Base-by-base conservation (phyloP, 495 filamentous ascomycete species). In the Trichocladium uniseriatum region DNA sequence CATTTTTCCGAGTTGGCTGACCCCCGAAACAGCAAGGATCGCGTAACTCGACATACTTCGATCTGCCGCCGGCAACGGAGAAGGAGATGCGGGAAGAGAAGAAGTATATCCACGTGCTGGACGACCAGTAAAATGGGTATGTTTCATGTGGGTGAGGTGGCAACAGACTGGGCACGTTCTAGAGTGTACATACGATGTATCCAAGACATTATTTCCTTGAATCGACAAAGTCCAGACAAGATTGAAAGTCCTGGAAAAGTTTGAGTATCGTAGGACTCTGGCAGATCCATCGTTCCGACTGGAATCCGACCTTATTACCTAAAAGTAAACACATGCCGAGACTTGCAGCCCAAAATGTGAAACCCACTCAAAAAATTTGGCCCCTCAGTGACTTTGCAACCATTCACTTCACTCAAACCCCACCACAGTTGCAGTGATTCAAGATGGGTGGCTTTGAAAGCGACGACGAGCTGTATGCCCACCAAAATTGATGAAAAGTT, bases 31-130 rank as follows among this genome's bases (percentile, higher is more conserved):
- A 92, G 87, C 80, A 89, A 81, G 80, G 79, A 63, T 94, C 87
- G 73, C 83, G 90, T 61, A 87, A 82, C 62, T 73, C 81, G 14
- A 72, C 80, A 45, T 89, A 80, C 77, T 96, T 90, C 71, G 90
- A 97, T 63, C 75, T 96, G 54, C 94, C 92, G 16, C 91, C 94
- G 29, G 80, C 87, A 59, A 95, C 91, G 15, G 89, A 95, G 77
- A 84, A 82, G 62, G 92, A 99, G 78, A 89, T 80, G 75, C 77
- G 77, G 59, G 91, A 96, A 66, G 91, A 99, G 69, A 91, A 79
- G 79, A 90, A 95, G 76, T 99, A 91, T 67, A 63, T 97, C 64
- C 94, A 97, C 62, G 87, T 97, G 59, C 74, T 91, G 37, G 87
- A 95, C 60, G 84, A 92, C 65, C 80, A 92, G 71, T 90, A 81